Evolutionary conservation across 2,329 filamentous ascomycete species (phyloP), one percentile per base, ranked within the genome.

Genomic region (Chaetothyriales sp.): DNA sequence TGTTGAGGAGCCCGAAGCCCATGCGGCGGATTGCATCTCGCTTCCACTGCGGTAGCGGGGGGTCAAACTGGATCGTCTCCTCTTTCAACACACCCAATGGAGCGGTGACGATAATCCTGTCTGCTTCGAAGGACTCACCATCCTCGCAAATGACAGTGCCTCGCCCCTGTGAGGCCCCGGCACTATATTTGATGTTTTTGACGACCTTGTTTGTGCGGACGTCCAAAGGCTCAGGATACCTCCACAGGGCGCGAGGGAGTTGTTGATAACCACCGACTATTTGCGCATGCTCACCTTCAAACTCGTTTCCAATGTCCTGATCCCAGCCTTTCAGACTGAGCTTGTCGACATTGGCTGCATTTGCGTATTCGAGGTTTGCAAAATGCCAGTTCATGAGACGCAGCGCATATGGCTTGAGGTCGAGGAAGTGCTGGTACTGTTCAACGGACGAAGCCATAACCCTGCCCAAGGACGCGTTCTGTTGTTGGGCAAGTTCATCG

Each of bases 351-450:
- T 88, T 93, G 1, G 82, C 86, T 1, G 92, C 92, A 65, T 96
- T 98, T 55, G 90, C 93, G 64, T 98, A 98, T 66, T 98, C 92
- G 12, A 98, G 75, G 63, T 98, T 98, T 57, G 93, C 93, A 65
- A 95, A 84, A 66, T 98, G 93, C 92, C 92, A 98, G 63, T 95
- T 98, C 62, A 96, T 76, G 15, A 98, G 73, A 45, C 92, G 80
- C 66, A 94, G 82, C 62, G 98, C 92, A 63, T 87, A 85, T 1
- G 89, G 78, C 12, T 81, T 86, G 49, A 98, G 70, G 52, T 94
- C 83, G 25, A 96, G 76, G 47, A 98, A 77, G 28, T 77, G 74
- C 61, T 85, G 83, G 64, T 95, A 98, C 65, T 96, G 89, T 18
- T 76, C 76, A 53, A 98, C 81, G n/a, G 88, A 86, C 57, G 88